Conservation (phyloP, 192 early-diverging fungal genomes). For the Coemansia sp. region DNA sequence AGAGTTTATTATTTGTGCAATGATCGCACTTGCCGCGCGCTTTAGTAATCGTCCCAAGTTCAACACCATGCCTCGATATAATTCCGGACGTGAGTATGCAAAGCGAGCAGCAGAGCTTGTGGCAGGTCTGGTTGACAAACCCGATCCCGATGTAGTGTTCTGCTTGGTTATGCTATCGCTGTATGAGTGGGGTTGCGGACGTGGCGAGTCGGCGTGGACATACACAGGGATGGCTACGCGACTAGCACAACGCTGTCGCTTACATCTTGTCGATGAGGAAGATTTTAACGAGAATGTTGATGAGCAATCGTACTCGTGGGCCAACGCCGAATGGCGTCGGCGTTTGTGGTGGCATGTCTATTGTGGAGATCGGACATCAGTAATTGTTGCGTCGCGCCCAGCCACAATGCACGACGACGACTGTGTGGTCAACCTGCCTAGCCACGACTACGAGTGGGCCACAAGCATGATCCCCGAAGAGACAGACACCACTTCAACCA, state of each 20-base stretch:
- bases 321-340: constrained; percentile 48
- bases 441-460: constrained; percentile 52
- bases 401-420: constrained; percentile 54
- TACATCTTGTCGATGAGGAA: constrained; percentile 53
- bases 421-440: constrained; percentile 46
- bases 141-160: constrained; percentile 49
- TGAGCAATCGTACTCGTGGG: constrained; percentile 31
- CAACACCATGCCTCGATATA: constrained; percentile 43
- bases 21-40: constrained; percentile 40
- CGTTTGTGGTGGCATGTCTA: constrained; percentile 55
- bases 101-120: constrained; percentile 52
- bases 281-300: constrained; percentile 54
- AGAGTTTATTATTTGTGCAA: constrained; percentile 44
- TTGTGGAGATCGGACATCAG: constrained; percentile 47
- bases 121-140: constrained; percentile 41
- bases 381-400: constrained; percentile 51
- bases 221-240: constrained; percentile 54
- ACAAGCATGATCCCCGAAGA: constrained; percentile 25
- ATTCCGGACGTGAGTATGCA: constrained; percentile 50
- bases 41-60: constrained; percentile 53
- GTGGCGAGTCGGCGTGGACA: constrained; percentile 56
- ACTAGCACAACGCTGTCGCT: constrained; percentile 46
- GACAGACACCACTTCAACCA: neutral
- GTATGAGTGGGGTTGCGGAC: constrained; percentile 55
- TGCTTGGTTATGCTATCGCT: constrained; percentile 49